Conservation (phyloP, 2,329 filamentous ascomycete species). For the Ophiognomonia clavigignenti-juglandacearum region DNA sequence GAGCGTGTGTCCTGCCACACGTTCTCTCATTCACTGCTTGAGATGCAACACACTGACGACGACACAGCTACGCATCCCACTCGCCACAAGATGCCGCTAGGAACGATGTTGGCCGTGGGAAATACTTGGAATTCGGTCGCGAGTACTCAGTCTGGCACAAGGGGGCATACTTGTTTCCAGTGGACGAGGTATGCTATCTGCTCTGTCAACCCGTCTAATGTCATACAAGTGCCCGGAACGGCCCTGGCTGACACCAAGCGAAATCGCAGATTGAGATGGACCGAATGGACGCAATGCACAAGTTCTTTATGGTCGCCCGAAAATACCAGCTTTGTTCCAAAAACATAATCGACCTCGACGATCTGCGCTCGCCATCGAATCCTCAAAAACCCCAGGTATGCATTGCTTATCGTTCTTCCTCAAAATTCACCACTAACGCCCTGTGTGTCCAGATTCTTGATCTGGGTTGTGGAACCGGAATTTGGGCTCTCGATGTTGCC, state of each 20-base stretch:
- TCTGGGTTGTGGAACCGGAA: constrained; percentile 81
- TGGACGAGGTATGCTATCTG: constrained; percentile 44
- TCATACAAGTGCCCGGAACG: neutral
- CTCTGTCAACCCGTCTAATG: neutral
- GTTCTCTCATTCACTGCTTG: neutral
- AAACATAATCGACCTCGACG: constrained; percentile 2
- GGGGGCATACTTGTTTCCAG: constrained; percentile 56
- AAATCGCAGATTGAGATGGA: constrained; percentile 46
- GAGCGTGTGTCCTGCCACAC: neutral
- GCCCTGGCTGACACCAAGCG: constrained; percentile 6
- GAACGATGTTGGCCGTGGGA: neutral
- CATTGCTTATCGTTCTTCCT: neutral
- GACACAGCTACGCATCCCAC: constrained; percentile 14
- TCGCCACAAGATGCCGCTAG: neutral
- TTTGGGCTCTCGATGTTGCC: constrained; percentile 86
- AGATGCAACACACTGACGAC: neutral
- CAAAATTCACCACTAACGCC: neutral
- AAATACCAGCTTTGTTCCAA: constrained; percentile 8
- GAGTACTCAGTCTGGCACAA: constrained; percentile 50
- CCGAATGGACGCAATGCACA: constrained; percentile 59
- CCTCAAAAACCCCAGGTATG: constrained; percentile 1
- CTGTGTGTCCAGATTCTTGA: constrained; percentile 42
- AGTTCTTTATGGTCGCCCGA: constrained; percentile 50
- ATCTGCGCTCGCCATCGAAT: neutral
- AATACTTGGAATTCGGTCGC: constrained; percentile 45